Evolutionary conservation across 306 rosid species (phyloP).

Genomic region (Casuarina glauca): DNA sequence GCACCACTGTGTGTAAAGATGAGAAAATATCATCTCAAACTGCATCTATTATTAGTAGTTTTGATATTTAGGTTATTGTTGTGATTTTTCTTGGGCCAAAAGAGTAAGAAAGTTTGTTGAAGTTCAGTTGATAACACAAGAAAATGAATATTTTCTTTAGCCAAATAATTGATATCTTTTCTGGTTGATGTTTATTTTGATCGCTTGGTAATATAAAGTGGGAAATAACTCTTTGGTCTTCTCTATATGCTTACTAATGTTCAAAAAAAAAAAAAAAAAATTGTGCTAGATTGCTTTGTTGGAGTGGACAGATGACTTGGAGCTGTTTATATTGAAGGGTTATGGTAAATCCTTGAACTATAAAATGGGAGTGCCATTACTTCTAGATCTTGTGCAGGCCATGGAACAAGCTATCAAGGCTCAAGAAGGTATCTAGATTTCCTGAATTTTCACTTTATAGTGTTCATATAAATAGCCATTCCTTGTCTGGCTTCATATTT

Average conservation of each 20-base stretch:
- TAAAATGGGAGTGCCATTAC: constrained; percentile 4
- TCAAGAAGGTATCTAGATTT: constrained; percentile 9
- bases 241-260: background rate
- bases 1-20: background rate
- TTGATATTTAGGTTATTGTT: background rate
- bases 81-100: background rate
- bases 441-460: background rate
- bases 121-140: background rate
- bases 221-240: background rate
- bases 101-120: background rate
- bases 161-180: background rate
- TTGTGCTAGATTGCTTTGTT: constrained; percentile 6
- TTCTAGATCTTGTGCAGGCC: background rate
- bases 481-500: background rate
- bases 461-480: background rate
- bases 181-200: background rate
- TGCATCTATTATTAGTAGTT: background rate
- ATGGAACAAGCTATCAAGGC: constrained; percentile 17
- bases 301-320: constrained; percentile 16
- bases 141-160: background rate
- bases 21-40: background rate
- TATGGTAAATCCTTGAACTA: constrained; percentile 14
- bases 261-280: background rate
- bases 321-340: constrained; percentile 12
- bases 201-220: background rate